These are phyloP conservation scores for Penicillium sp. DNA, from an alignment of 2,329 filamentous ascomycete genomes.

Conservation along the genomic window DNA sequence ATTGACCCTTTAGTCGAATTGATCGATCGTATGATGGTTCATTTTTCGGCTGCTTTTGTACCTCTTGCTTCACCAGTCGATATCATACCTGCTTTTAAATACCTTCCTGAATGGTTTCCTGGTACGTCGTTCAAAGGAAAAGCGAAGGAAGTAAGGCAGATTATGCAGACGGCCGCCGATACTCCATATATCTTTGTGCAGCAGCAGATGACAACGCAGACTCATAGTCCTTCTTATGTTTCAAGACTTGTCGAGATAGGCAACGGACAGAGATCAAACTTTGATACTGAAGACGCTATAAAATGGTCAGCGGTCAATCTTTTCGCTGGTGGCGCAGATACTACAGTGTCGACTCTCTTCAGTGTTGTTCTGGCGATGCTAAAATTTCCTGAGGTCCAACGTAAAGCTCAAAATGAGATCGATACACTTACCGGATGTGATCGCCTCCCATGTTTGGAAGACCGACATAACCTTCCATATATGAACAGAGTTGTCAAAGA, in stretches of 20 bases:
- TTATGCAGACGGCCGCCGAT: conserved; percentile 28
- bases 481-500: conserved; percentile 31
- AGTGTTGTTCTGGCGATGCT: not conserved
- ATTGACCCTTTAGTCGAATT: conserved; percentile 17
- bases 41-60: conserved; percentile 16
- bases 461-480: conserved; percentile 3
- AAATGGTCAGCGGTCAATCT: conserved; percentile 38
- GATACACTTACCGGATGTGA: not conserved
- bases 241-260: too few relatives aligned
- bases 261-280: conserved; percentile 25
- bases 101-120: not conserved
- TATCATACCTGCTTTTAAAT: conserved; percentile 7
- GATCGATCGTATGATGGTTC: not conserved
- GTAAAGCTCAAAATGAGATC: not conserved
- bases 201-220: conserved; percentile 30
- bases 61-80: not conserved
- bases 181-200: conserved; percentile 42
- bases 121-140: conserved; percentile 23
- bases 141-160: conserved; percentile 34
- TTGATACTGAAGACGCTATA: conserved; percentile 28
- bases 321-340: not conserved
- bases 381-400: not conserved
- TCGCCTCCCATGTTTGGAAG: conserved; percentile 1
- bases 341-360: not conserved
- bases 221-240: conserved; percentile 32